These are phyloP conservation scores for Aureobasidium sp. DNA, from an alignment of 2,329 filamentous ascomycete species.

Conservation along the genomic window DNA sequence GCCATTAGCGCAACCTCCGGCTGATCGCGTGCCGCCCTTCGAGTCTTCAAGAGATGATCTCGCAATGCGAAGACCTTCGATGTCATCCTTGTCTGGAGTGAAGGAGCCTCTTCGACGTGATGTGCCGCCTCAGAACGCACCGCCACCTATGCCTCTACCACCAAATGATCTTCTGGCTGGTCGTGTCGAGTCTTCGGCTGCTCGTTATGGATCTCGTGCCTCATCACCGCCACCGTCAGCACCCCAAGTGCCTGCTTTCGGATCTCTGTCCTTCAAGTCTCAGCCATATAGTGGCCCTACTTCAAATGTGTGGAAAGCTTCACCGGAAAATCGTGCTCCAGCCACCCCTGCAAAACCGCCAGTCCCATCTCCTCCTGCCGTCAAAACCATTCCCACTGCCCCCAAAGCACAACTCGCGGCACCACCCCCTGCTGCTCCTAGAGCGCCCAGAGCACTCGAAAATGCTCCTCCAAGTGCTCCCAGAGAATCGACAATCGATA, in stretches of 20 bases:
- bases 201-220: conserved; percentile 41
- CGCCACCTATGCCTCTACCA: conserved; percentile 24
- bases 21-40: conserved; percentile 28
- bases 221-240: conserved; percentile 48
- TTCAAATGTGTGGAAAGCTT: conserved; percentile 38
- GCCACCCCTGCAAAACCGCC: conserved; percentile 1
- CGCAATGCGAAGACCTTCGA: conserved; percentile 15
- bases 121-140: neutral
- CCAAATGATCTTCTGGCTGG: conserved; percentile 39
- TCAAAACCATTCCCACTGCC: conserved; percentile 26
- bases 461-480: conserved; percentile 16
- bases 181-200: conserved; percentile 40
- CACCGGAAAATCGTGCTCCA: conserved; percentile 25
- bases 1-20: conserved; percentile 28
- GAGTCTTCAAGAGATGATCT: conserved; percentile 29
- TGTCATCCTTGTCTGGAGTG: conserved; percentile 21
- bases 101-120: conserved; percentile 27
- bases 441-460: conserved; percentile 28
- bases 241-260: conserved; percentile 50
- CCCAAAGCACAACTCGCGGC: conserved; percentile 29
- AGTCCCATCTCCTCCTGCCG: conserved; percentile 9
- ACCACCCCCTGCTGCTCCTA: conserved; percentile 30
- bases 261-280: conserved; percentile 29
- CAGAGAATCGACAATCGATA: neutral
- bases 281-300: conserved; percentile 18